Evolutionary conservation across 495 filamentous ascomycete species (phyloP).

Genomic region (Geoglossum glabrum): DNA sequence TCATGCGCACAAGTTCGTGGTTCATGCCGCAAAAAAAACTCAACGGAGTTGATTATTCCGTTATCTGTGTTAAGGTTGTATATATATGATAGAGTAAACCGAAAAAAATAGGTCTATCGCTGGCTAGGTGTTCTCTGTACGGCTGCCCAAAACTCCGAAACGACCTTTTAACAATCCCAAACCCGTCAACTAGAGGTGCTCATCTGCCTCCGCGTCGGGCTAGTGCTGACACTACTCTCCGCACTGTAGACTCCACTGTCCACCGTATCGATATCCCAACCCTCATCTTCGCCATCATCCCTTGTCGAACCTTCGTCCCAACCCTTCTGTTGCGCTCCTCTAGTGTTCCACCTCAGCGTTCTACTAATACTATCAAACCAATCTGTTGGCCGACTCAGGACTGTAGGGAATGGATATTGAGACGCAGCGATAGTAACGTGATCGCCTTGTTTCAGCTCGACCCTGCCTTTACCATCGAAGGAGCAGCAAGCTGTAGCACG

Average conservation of each 20-base stretch:
- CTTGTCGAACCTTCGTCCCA: conserved; percentile 25
- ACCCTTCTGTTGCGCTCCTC: conserved; percentile 73
- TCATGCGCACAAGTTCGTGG: no score
- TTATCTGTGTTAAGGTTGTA: no score
- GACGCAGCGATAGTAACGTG: conserved; percentile 86
- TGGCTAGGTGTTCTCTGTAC: neutral
- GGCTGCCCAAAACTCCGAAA: neutral
- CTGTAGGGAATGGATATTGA: conserved; percentile 89
- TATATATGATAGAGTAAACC: no score
- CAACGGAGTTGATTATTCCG: no score
- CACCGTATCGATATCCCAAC: conserved; percentile 79
- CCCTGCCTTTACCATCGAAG: conserved; percentile 87
- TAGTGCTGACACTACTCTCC: conserved; percentile 1
- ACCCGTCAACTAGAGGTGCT: neutral
- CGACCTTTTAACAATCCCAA: neutral
- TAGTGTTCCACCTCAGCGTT: conserved; percentile 81
- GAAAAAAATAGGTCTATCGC: no score
- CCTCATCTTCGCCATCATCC: conserved; percentile 27
- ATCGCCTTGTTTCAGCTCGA: conserved; percentile 81
- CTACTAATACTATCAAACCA: conserved; percentile 91
- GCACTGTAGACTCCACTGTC: conserved; percentile 6
- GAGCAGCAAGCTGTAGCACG: conserved; percentile 86
- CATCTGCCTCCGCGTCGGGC: conserved; percentile 1
- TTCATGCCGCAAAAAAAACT: no score
- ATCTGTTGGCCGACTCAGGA: conserved; percentile 51